phyloP scores from a whole-genome alignment of 352 stramenopile genomes.

The Pythium sp. region DNA sequence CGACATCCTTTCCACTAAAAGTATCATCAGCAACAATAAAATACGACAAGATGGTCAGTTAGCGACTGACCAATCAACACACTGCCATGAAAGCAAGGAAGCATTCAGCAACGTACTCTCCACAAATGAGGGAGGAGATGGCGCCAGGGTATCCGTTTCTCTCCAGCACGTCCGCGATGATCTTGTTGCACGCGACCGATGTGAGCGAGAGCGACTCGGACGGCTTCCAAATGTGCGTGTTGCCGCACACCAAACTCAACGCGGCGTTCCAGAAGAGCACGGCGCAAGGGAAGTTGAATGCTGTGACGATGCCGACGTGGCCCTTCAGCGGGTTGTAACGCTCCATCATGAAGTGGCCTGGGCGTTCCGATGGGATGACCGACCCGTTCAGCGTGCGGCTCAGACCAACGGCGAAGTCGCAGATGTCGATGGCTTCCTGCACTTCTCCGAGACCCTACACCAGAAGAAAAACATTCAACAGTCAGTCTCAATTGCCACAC shows the following conservation, averaged over 20 bases:
- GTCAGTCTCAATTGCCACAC: background rate
- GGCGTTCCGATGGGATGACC: conserved; percentile 89
- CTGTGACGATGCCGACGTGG: conserved; percentile 91
- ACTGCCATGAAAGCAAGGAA: background rate
- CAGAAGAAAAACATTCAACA: conserved; percentile 3
- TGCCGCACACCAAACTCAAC: conserved; percentile 88
- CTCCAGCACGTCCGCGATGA: conserved; percentile 87
- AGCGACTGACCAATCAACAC: background rate
- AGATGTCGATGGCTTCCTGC: conserved; percentile 94
- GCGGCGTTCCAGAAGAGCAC: conserved; percentile 91
- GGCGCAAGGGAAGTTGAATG: conserved; percentile 93
- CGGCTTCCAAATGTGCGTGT: conserved; percentile 92
- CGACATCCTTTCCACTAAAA: conserved; percentile 67
- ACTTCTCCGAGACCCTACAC: conserved; percentile 88
- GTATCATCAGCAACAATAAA: background rate
- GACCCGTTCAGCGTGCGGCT: conserved; percentile 86
- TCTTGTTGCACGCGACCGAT: conserved; percentile 90
- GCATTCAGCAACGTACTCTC: conserved; percentile 28
- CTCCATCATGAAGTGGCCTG: conserved; percentile 93
- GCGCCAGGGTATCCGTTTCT: conserved; percentile 79
- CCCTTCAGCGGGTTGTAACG: conserved; percentile 92
- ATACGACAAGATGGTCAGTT: background rate
- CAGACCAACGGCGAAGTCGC: conserved; percentile 91
- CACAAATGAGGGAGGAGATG: conserved; percentile 85
- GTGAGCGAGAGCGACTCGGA: conserved; percentile 88